Evolutionary conservation across 116 monocot species (phyloP), one percentile per base, ranked within the genome.

Genomic region (Thalassia testudinum): DNA sequence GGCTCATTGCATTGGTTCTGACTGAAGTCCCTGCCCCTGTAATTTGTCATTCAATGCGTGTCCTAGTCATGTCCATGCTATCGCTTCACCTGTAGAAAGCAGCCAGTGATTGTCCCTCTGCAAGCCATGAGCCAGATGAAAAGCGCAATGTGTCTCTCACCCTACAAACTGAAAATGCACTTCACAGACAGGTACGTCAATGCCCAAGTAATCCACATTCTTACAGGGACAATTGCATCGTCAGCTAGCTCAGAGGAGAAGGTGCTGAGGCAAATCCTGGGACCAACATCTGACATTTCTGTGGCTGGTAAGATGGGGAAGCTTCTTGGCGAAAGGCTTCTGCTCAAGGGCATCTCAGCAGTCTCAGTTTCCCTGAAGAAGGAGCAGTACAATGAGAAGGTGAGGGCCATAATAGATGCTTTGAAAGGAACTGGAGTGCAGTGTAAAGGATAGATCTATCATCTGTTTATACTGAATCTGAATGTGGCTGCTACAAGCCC

Each of bases 221-320:
- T 87, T 26, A 87, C 83, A 1, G 78, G 80, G 16, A 81, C 78
- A 2, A 62, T 93, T 4, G 83, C 87, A 0, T 70, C 71, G 10
- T 80, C 93, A 0, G 93, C 93, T 2, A 87, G 93, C 75, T 83
- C 93, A 2, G 72, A 83, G 53, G 92, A 92, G 68, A 87, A 76
- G 71, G 50, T 75, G 49, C 68, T 92, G 49, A 70, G 80, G 26
- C 64, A 80, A 0, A 61, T 23, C 53, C 62, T 92, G 77, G 87
- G 64, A 50, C 61, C 74, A 20, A 83, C 87, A 0, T 34, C 58
- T 16, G 92, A 92, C 25, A 75, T 80, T 25, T 68, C 80, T 1
- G 86, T 86, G 0, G 92, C 92, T 12, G 75, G 83, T 1, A 83
- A 76, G 71, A 87, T 93, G 24, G 87, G 93, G 17, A 87, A 87